These are phyloP conservation scores for Halophytophthora batemanensis DNA, from an alignment of 352 stramenopile genomes.

Conservation along the genomic window DNA sequence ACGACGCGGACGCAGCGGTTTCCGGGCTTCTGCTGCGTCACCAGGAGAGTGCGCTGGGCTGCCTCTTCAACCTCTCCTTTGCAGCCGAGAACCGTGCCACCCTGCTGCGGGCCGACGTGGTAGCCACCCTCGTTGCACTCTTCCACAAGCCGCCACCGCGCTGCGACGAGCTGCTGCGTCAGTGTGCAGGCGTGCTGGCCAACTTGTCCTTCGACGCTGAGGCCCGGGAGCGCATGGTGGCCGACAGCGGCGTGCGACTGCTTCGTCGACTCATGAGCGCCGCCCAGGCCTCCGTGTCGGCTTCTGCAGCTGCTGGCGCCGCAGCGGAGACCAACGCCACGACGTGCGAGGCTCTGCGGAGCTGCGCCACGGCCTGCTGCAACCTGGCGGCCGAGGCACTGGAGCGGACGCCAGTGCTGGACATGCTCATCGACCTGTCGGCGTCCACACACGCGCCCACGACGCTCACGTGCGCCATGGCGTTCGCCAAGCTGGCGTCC, in stretches of 20 bases:
- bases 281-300: constrained; percentile 16
- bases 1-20: constrained; percentile 48
- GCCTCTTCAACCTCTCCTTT: constrained; percentile 81
- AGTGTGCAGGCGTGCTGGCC: constrained; percentile 58
- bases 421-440: constrained; percentile 82
- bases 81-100: constrained; percentile 58
- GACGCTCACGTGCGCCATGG: constrained; percentile 72
- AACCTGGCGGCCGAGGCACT: constrained; percentile 69
- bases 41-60: constrained; percentile 72
- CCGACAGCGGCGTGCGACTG: constrained; percentile 59
- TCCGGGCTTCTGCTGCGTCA: constrained; percentile 44
- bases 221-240: constrained; percentile 51
- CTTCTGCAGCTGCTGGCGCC: constrained; percentile 15
- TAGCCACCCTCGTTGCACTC: constrained; percentile 60
- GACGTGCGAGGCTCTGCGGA: constrained; percentile 61
- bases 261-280: constrained; percentile 67
- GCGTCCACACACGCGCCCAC: constrained; percentile 51
- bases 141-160: constrained; percentile 63
- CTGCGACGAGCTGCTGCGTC: constrained; percentile 63
- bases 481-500: constrained; percentile 72
- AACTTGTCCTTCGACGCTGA: constrained; percentile 79
- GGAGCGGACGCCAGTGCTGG: constrained; percentile 64
- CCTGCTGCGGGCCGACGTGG: constrained; percentile 54
- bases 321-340: constrained; percentile 20
- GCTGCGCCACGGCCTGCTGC: constrained; percentile 71